Percentiles rank a stretch among this genome's conserved stretches.
Evolutionary conservation across 352 stramenopile species (phyloP).

Genomic region (Globisporangium paddicum): DNA sequence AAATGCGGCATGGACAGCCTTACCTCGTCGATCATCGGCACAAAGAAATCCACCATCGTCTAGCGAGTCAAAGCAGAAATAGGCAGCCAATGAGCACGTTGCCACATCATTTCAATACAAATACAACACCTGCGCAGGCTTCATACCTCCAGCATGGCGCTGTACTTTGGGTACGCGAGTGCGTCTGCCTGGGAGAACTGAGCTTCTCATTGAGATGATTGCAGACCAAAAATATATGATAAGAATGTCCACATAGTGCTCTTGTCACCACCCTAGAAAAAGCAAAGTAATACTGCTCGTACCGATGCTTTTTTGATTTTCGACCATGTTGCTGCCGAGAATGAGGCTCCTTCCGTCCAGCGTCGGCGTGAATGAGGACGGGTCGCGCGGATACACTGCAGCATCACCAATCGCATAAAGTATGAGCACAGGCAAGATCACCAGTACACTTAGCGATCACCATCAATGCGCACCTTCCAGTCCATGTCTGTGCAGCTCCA

Average conservation of each 20-base stretch:
- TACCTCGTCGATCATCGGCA: conserved; percentile 80
- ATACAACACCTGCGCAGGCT: too few species aligned
- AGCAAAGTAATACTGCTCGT: too few species aligned
- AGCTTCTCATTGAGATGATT: conserved; percentile 21
- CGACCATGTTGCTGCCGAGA: conserved; percentile 66
- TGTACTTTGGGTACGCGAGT: conserved; percentile 78
- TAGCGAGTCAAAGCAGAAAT: conserved; percentile 13
- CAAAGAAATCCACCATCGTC: conserved; percentile 78
- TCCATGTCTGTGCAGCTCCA: conserved; percentile 76
- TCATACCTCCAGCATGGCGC: conserved; percentile 65
- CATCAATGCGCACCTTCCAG: conserved; percentile 44
- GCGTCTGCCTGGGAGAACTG: conserved; percentile 83
- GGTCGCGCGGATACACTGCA: conserved; percentile 73
- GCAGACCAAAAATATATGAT: too few species aligned
- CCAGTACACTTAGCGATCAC: not conserved
- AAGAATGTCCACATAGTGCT: too few species aligned
- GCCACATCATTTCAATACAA: too few species aligned
- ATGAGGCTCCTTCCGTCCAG: conserved; percentile 73
- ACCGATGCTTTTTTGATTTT: conserved; percentile 79
- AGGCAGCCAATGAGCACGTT: not conserved
- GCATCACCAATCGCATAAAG: not conserved
- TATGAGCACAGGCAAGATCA: not conserved
- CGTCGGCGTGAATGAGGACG: conserved; percentile 86
- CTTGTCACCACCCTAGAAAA: too few species aligned
- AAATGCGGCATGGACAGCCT: not conserved